These are phyloP conservation scores for Saxophila tyrrhenica DNA, from an alignment of 495 filamentous ascomycete genomes.

Conservation along the genomic window DNA sequence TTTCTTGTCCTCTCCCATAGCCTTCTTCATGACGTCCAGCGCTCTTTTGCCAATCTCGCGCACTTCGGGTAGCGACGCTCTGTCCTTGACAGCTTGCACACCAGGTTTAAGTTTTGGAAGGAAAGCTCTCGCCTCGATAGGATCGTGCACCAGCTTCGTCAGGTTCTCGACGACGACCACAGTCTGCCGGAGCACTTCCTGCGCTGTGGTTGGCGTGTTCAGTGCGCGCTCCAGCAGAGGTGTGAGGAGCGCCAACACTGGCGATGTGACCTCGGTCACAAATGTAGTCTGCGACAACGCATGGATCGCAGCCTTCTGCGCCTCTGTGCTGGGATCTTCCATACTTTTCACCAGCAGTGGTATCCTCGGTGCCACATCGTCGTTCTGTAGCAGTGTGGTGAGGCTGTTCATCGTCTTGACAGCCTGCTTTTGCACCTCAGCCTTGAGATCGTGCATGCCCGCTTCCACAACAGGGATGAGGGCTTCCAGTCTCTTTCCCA, in stretches of 20 bases:
- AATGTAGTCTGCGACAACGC: constrained; percentile 98
- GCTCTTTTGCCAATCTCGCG: constrained; percentile 79
- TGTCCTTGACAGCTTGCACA: constrained; percentile 74
- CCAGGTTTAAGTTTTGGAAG: constrained; percentile 91
- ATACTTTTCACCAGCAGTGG: constrained; percentile 90
- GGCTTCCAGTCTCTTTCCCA: constrained; percentile 82
- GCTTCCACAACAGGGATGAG: constrained; percentile 86
- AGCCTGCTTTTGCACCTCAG: constrained; percentile 81
- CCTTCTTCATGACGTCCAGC: constrained; percentile 79
- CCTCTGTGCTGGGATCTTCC: constrained; percentile 83
- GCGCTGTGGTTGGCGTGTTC: constrained; percentile 77
- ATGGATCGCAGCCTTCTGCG: constrained; percentile 88
- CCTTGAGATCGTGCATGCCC: constrained; percentile 94
- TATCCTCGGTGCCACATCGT: constrained; percentile 88
- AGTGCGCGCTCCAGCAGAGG: constrained; percentile 88
- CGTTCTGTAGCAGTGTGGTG: constrained; percentile 86
- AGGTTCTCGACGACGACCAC: constrained; percentile 98
- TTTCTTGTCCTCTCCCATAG: constrained; percentile 57
- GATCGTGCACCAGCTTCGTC: constrained; percentile 97
- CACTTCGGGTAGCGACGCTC: constrained; percentile 89
- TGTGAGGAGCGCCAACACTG: constrained; percentile 91
- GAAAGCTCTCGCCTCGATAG: constrained; percentile 90
- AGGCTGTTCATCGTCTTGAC: constrained; percentile 82
- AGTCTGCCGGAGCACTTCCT: constrained; percentile 91
- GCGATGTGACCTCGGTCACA: constrained; percentile 93